A percentile compares a stretch with the other conserved stretches of the same genome.
These are phyloP conservation scores for Podaxis sp. DNA, from an alignment of 768 basidiomycete genomes.

Conservation along the genomic window DNA sequence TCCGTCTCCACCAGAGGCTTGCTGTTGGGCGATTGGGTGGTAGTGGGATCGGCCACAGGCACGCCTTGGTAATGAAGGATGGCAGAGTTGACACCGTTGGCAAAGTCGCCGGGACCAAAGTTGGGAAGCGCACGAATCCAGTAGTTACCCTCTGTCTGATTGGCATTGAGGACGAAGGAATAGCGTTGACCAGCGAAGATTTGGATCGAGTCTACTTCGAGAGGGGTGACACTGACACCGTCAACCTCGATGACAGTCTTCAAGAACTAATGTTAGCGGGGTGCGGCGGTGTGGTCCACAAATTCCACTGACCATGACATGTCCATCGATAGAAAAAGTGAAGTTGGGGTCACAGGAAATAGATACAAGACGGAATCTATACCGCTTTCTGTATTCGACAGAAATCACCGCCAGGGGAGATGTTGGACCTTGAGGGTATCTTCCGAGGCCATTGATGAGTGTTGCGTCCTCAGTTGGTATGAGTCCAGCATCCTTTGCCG, in stretches of 20 bases:
- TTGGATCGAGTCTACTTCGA: conserved; percentile 34
- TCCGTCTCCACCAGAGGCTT: conserved; percentile 34
- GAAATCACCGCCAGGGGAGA: conserved; percentile 36
- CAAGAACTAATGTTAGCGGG: conserved; percentile 1
- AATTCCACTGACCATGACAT: conserved; percentile 30
- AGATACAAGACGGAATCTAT: conserved; percentile 48
- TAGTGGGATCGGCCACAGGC: conserved; percentile 35
- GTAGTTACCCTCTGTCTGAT: too few relatives aligned
- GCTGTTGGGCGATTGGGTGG: conserved; percentile 21
- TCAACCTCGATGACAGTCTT: conserved; percentile 41
- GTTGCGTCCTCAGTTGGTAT: conserved; percentile 31
- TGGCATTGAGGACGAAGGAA: conserved; percentile 39
- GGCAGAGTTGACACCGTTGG: conserved; percentile 48
- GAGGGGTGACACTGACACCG: conserved; percentile 33
- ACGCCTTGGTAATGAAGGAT: conserved; percentile 51
- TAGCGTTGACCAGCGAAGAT: conserved; percentile 39
- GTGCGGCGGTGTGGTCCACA: not conserved
- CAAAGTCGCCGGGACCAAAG: conserved; percentile 20
- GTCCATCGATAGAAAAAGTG: conserved; percentile 43
- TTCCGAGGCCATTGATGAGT: conserved; percentile 51
- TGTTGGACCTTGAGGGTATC: conserved; percentile 33
- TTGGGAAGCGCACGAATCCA: conserved; percentile 41
- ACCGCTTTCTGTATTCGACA: conserved; percentile 35
- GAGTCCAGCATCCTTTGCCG: conserved; percentile 24
- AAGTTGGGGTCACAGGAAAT: conserved; percentile 47